Conservation (phyloP, 805 yeast species). For the Debaryomyces castellii region DNA sequence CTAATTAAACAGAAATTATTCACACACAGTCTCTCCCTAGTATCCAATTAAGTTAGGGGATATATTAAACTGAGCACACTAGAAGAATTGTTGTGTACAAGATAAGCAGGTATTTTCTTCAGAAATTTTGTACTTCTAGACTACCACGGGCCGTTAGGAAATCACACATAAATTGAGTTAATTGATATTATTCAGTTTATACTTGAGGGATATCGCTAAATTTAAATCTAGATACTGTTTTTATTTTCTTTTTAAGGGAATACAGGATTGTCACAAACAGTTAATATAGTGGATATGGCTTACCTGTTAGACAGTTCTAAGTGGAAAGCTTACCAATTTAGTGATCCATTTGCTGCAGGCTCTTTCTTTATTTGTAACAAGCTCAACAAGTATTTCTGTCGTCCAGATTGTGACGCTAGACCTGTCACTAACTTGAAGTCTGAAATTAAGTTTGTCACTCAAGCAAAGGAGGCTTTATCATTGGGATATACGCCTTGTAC, state of each 20-base stretch:
- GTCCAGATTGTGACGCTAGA: constrained; percentile 66
- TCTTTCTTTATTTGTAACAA: constrained; percentile 54
- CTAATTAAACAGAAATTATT: background rate
- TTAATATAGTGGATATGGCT: constrained; percentile 21
- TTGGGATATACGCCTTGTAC: constrained; percentile 53
- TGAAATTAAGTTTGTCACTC: constrained; percentile 46
- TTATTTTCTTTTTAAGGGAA: background rate
- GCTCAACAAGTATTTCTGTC: constrained; percentile 47
- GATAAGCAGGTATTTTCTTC: background rate
- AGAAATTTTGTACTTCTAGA: background rate
- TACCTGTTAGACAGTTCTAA: constrained; percentile 46
- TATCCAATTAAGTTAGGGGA: background rate
- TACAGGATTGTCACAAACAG: background rate
- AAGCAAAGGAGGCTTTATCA: constrained; percentile 39
- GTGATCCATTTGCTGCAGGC: constrained; percentile 65
- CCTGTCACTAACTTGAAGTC: constrained; percentile 41
- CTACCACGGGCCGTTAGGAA: background rate
- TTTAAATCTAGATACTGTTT: background rate
- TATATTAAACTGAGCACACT: background rate
- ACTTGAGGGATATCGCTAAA: background rate
- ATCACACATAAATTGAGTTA: background rate
- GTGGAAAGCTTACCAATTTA: constrained; percentile 65
- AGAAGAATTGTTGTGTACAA: background rate
- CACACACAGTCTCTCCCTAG: background rate
- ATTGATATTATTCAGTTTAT: background rate